Evolutionary conservation across 179 eudicot genomes (phyloP).

Genomic region (Actinidia chinensis): DNA sequence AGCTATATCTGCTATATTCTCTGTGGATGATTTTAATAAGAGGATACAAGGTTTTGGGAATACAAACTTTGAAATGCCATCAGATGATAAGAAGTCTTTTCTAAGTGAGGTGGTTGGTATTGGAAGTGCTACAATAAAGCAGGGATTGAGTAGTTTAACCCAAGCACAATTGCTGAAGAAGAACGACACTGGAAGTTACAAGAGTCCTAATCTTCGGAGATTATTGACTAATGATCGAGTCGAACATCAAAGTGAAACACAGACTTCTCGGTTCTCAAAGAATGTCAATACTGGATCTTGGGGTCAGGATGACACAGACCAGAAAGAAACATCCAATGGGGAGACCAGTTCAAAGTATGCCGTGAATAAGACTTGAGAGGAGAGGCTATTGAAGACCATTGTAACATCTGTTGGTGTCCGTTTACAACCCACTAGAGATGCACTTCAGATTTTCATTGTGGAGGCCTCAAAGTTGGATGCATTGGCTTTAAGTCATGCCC

Average conservation of each 20-base stretch:
- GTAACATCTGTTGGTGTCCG: constrained; percentile 96
- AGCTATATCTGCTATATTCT: constrained; percentile 79
- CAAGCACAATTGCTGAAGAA: constrained; percentile 61
- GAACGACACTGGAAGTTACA: constrained; percentile 73
- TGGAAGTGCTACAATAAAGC: constrained; percentile 85
- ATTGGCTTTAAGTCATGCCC: constrained; percentile 67
- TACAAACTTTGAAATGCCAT: constrained; percentile 59
- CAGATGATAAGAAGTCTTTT: constrained; percentile 80
- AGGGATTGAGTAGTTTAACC: constrained; percentile 66
- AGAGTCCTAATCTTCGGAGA: constrained; percentile 73
- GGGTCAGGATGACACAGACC: constrained; percentile 56
- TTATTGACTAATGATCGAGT: constrained; percentile 62
- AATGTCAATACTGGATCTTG: constrained; percentile 58
- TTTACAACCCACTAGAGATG: constrained; percentile 94
- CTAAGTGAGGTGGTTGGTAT: constrained; percentile 85
- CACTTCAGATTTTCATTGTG: constrained; percentile 66
- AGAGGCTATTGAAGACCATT: constrained; percentile 85
- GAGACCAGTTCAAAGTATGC: constrained; percentile 43
- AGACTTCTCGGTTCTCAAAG: constrained; percentile 40
- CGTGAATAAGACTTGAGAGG: constrained; percentile 69
- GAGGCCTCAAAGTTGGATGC: constrained; percentile 89
- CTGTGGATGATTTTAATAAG: constrained; percentile 61
- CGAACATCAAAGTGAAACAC: constrained; percentile 45
- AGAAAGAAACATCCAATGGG: constrained; percentile 48
- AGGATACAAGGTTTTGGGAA: constrained; percentile 95